Evolutionary conservation across 2,329 filamentous ascomycete genomes (phyloP).

Genomic region (Dothistroma pini): DNA sequence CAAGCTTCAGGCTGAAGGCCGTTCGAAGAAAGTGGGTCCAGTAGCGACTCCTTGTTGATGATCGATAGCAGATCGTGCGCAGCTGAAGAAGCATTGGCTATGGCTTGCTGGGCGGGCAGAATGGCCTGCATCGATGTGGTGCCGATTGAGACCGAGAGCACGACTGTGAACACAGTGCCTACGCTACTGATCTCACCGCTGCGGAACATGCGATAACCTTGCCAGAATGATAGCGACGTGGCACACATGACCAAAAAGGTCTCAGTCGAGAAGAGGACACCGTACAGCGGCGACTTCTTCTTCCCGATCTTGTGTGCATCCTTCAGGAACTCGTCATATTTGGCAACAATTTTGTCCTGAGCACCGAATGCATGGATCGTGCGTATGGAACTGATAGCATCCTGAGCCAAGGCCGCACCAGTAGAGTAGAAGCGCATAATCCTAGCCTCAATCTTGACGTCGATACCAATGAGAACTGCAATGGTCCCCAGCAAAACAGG

Average conservation of each 20-base stretch:
- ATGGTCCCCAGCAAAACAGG: conserved; percentile 41
- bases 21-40: conserved; percentile 37
- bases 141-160: conserved; percentile 34
- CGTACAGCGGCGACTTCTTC: conserved; percentile 44
- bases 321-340: conserved; percentile 43
- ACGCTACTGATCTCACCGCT: conserved; percentile 32
- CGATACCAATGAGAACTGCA: conserved; percentile 34
- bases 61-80: conserved; percentile 42
- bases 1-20: conserved; percentile 26
- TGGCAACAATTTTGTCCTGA: conserved; percentile 40
- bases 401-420: conserved; percentile 48
- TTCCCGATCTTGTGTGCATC: conserved; percentile 44
- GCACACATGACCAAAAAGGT: conserved; percentile 43
- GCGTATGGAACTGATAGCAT: conserved; percentile 49
- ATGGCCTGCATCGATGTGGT: conserved; percentile 39
- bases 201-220: conserved; percentile 40
- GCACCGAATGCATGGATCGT: conserved; percentile 51
- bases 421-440: conserved; percentile 41
- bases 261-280: conserved; percentile 28
- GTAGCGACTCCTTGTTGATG: conserved; percentile 40
- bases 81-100: conserved; percentile 43
- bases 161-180: conserved; percentile 37
- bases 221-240: conserved; percentile 43
- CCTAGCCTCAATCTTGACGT: conserved; percentile 36
- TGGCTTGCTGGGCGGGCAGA: conserved; percentile 40